These are phyloP conservation scores for Suillus brevipes DNA, from an alignment of 768 basidiomycete genomes.

Conservation along the genomic window DNA sequence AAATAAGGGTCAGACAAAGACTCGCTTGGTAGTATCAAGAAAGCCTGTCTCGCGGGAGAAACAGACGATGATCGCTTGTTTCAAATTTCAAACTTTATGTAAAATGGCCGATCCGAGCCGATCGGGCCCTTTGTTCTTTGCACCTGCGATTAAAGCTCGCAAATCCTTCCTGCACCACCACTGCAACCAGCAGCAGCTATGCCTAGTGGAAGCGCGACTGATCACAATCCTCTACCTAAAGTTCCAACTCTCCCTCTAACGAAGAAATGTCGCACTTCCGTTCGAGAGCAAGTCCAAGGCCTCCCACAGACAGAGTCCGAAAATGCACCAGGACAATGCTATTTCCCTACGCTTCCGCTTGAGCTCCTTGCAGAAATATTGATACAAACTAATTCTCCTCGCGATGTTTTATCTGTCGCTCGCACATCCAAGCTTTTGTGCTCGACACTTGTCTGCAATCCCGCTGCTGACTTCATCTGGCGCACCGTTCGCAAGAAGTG, in stretches of 20 bases:
- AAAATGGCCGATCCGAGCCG: neutral
- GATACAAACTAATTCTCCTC: conserved; percentile 48
- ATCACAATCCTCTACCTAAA: neutral
- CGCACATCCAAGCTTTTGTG: conserved; percentile 58
- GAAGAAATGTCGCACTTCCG: neutral
- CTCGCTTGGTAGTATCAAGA: no score
- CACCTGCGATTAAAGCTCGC: neutral
- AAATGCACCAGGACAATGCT: neutral
- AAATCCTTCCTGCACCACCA: neutral
- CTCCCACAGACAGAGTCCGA: neutral
- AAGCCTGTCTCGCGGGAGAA: no score
- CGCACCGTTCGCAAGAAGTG: conserved; percentile 45
- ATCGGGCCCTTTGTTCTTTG: neutral
- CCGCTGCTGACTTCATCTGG: conserved; percentile 58
- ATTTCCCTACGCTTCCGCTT: conserved; percentile 44
- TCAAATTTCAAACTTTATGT: neutral
- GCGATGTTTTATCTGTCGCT: conserved; percentile 58
- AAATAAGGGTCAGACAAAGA: no score
- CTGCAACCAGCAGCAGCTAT: neutral
- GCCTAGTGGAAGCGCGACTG: neutral
- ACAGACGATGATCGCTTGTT: neutral
- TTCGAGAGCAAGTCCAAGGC: neutral
- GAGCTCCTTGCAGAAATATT: conserved; percentile 69
- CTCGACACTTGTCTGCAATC: conserved; percentile 44
- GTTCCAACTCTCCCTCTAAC: neutral